Evolutionary conservation across 1,284 basidiomycete genomes (phyloP), one percentile per base, ranked within the genome.

Genomic region (Wolfiporia cocos): DNA sequence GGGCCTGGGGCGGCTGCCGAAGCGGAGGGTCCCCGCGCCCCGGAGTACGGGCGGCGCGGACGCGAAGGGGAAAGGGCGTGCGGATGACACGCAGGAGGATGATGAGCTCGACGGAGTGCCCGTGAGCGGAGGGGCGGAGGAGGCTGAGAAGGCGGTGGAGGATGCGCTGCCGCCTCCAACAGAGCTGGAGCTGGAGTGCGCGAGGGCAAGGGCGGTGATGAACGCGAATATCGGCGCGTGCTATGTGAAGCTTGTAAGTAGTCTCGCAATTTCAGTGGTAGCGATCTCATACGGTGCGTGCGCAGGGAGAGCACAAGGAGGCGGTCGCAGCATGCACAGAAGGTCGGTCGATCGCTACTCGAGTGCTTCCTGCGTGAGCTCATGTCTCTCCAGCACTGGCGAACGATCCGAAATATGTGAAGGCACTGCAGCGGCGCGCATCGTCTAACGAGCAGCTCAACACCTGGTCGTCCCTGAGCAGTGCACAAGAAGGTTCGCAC

Each of bases 341-440:
- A 71, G 85, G 89, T 81, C 29, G 15, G 41, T 50, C 24, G 18
- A 23, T 20, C 20, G 29, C 41, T 37, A 30, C 35, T 24, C 43
- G 36, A 42, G 12, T 39, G 31, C 19, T 21, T 28, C 30, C 28
- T 3, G 7, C 31, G 40, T 26, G 23, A 38, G 33, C 48, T 44
- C 24, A 26, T 33, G 11, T 19, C 42, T 39, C 3, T 44, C 21
- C 51, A 95, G 94, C 95, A 5, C 71, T 99, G 11, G 63, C 72
- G 17, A 89, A 97, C 55, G 86, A 95, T 53, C 86, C 90, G 3
- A 60, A 66, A 11, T 96, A 98, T 58, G 61, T 86, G 49, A 98
- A 97, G 63, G 93, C 86, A 0, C 68, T 97, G 2, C 89, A 93
- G 56, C 73, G 95, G 49, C 81, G 95, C 14, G 92, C 92, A 2